Evolutionary conservation across 345 rosid genomes (phyloP), one percentile per base, ranked within the genome.

Genomic region (Rubroshorea leprosula): DNA sequence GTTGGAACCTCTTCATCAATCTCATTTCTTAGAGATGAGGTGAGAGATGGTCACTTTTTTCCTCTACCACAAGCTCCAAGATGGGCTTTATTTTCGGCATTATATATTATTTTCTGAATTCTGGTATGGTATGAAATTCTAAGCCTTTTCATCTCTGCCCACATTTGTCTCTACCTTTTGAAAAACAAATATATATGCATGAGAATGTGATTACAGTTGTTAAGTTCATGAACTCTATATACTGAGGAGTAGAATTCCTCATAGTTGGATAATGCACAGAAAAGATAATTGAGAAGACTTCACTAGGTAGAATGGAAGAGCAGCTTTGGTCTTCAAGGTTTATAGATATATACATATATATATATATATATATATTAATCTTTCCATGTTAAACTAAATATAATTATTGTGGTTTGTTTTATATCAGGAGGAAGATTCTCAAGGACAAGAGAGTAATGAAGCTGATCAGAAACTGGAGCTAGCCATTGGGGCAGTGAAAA

Each of bases 361-460:
- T n/a, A n/a, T n/a, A n/a, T n/a, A n/a, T n/a, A n/a, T n/a, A n/a
- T n/a, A n/a, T n/a, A n/a, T n/a, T n/a, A n/a, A n/a, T n/a, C n/a
- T n/a, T n/a, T n/a, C n/a, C n/a, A n/a, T n/a, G n/a, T n/a, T n/a
- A n/a, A n/a, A n/a, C n/a, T n/a, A n/a, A n/a, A n/a, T n/a, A n/a
- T n/a, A n/a, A n/a, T 27, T 27, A 27, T 4, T 27, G 31, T 8
- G 31, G 31, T 39, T 39, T 39, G 3, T 8, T 39, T 39, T 58
- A 51, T 66, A 74, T 74, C 81, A 87, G 94, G 84, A 72, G 62
- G 77, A 69, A 53, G 50, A 61, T 59, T 51, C 47, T 68, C 70
- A 66, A 71, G 80, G 62, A 21, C 65, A 65, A 61, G 68, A 63
- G 54, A 72, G 57, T 14, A 57, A 70, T 51, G 69, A 59, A 16